Evolutionary conservation across 2,329 filamentous ascomycete genomes (phyloP).

Genomic region (Lachnum nothofagi): DNA sequence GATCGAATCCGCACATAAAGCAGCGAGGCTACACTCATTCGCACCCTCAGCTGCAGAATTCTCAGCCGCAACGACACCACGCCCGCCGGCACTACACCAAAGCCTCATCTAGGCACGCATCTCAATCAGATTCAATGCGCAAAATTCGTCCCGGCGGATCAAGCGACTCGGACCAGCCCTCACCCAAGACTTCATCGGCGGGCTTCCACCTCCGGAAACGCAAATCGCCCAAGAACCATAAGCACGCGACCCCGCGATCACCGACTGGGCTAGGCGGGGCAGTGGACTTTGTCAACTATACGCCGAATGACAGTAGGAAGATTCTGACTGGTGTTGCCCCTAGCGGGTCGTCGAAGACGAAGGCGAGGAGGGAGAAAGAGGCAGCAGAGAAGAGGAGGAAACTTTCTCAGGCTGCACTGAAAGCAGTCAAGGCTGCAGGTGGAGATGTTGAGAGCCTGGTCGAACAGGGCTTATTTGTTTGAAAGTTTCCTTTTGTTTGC

Average conservation of each 20-base stretch:
- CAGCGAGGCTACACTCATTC: conserved; percentile 18
- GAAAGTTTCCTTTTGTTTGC: background rate
- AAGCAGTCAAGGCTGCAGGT: conserved; percentile 65
- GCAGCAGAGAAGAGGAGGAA: conserved; percentile 69
- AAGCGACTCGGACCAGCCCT: conserved; percentile 16
- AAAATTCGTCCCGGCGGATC: conserved; percentile 8
- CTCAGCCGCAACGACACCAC: conserved; percentile 8
- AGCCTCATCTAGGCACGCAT: conserved; percentile 9
- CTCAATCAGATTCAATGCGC: conserved; percentile 5
- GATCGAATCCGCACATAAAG: conserved; percentile 13
- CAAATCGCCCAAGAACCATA: conserved; percentile 16
- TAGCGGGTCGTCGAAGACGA: conserved; percentile 87
- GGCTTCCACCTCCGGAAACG: conserved; percentile 26
- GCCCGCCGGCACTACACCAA: conserved; percentile 5
- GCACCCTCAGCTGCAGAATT: conserved; percentile 3
- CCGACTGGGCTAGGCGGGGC: conserved; percentile 31
- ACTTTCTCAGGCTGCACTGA: conserved; percentile 62
- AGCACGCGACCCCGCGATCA: conserved; percentile 36
- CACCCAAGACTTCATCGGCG: conserved; percentile 7
- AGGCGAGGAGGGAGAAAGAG: conserved; percentile 85
- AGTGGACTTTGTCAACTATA: conserved; percentile 82
- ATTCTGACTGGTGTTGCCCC: conserved; percentile 89
- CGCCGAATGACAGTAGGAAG: conserved; percentile 68
- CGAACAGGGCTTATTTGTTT: conserved; percentile 45
- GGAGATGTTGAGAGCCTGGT: conserved; percentile 56